Conservation (phyloP, 495 filamentous ascomycete species). For the Oidiodendron maius region DNA sequence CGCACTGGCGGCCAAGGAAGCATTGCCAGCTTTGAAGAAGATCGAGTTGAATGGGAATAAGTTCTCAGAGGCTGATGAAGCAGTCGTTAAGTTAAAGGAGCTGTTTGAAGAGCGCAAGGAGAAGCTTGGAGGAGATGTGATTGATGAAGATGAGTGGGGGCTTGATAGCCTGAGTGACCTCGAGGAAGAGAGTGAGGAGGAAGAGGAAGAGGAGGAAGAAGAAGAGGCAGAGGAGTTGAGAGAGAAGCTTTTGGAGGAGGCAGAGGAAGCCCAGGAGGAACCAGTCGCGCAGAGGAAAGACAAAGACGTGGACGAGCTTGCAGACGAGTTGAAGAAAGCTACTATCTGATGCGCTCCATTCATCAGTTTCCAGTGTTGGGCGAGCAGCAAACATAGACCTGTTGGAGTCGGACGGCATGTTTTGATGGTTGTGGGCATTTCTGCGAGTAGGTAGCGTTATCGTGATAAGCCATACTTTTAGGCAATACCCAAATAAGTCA, state of each 20-base stretch:
- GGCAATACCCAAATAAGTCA: no score
- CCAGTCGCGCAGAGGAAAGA: conserved; percentile 68
- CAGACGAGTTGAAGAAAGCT: conserved; percentile 63
- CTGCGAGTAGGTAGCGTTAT: no score
- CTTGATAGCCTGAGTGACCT: conserved; percentile 79
- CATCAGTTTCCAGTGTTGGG: neutral
- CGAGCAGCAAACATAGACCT: no score
- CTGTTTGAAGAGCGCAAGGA: conserved; percentile 55
- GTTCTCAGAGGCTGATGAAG: conserved; percentile 77
- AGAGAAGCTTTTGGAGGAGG: conserved; percentile 62
- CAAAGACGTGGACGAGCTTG: conserved; percentile 73
- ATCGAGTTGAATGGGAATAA: conserved; percentile 96
- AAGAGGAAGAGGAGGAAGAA: conserved; percentile 66
- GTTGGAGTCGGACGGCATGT: no score
- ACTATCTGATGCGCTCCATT: conserved; percentile 9
- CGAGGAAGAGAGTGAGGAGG: conserved; percentile 64
- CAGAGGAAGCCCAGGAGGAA: conserved; percentile 67
- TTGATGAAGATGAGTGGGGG: conserved; percentile 70
- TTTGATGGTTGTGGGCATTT: no score
- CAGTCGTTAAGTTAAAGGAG: conserved; percentile 42
- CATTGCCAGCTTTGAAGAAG: conserved; percentile 67
- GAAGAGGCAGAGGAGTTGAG: conserved; percentile 55
- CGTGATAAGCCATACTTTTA: no score
- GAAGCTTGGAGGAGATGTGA: conserved; percentile 49
- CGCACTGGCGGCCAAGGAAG: conserved; percentile 53